A percentile compares a stretch with the other conserved stretches of the same genome.
phyloP scores from a whole-genome alignment of 768 basidiomycete species.

The Pisolithus marmoratus region DNA sequence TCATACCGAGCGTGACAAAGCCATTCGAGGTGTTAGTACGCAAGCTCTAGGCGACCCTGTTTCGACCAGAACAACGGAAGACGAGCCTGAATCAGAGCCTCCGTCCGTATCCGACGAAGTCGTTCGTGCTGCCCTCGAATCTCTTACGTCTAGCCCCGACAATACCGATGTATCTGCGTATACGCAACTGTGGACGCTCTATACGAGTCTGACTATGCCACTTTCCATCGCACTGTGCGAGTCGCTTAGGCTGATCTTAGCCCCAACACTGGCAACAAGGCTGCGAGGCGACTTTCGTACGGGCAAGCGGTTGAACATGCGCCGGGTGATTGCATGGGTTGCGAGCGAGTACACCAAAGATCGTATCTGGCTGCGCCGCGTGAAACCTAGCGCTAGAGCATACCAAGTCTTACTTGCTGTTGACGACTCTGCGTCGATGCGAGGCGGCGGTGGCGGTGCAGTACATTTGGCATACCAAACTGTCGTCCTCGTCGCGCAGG shows the following conservation, averaged over 20 bases:
- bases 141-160: conserved; percentile 18
- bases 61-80: conserved; percentile 25
- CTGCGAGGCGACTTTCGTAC: conserved; percentile 96
- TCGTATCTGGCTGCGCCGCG: conserved; percentile 96
- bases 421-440: conserved; percentile 96
- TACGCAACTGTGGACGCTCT: conserved; percentile 82
- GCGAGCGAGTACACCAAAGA: conserved; percentile 99
- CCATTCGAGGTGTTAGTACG: background rate
- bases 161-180: conserved; percentile 36
- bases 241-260: conserved; percentile 92
- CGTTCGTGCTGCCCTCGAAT: conserved; percentile 15
- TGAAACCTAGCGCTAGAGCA: conserved; percentile 88
- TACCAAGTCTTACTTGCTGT: conserved; percentile 93
- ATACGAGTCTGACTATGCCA: conserved; percentile 86
- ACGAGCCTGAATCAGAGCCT: conserved; percentile 15
- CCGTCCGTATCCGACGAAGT: conserved; percentile 10
- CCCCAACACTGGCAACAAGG: conserved; percentile 90
- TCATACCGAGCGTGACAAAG: conserved; percentile 23
- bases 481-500: conserved; percentile 85
- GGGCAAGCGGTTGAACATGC: conserved; percentile 97
- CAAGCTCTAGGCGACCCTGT: conserved; percentile 19
- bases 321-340: conserved; percentile 96
- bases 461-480: conserved; percentile 94
- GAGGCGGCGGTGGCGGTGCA: conserved; percentile 18
- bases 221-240: conserved; percentile 91